Evolutionary conservation across 805 yeast genomes (phyloP), one percentile per base, ranked within the genome.

Genomic region (Saturnispora halmiae): DNA sequence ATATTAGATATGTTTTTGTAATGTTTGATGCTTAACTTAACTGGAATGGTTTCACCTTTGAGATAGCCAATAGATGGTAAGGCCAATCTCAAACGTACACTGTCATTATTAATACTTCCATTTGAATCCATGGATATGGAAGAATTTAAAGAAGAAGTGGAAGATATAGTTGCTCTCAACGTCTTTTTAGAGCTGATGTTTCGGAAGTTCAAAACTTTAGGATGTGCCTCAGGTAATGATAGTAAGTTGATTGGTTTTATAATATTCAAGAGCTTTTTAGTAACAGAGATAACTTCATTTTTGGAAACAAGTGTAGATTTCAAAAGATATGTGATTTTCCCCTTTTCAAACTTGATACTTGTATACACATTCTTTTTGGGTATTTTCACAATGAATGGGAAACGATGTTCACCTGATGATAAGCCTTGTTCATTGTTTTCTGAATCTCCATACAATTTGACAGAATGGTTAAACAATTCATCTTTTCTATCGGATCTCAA

Each of bases 381-480:
- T n/a, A 87, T 67, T 50, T 75, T 79, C 32, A 87, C 82, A 36
- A 81, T 74, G 54, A 87, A 88, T 16, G 95, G 95, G 55, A 88
- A 87, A 27, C 84, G 63, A 59, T 87, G 96, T 54, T 83, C 90
- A 31, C 96, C 96, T 52, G 77, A 75, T 15, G 76, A 72, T n/a
- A 82, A 56, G n/a, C 55, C 55, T 18, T 34, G 40, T 49, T 50
- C 52, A 36, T 45, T 43, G 22, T 41, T 45, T 5, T 44, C 45
- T 8, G 53, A 42, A 16, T 53, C 60, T 1, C 87, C 87, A 51
- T 77, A 80, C 15, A 81, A 66, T 27, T 65, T 58, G 9, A 77
- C 72, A 10, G 76, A 69, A 54, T 76, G 82, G 38, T 75, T 70
- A 57, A 79, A 74, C n/a, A 80, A 54, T 19, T 59, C 56, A 35